These are phyloP conservation scores for Solanum hybrid DNA, from an alignment of 305 asterid genomes.

Conservation along the genomic window DNA sequence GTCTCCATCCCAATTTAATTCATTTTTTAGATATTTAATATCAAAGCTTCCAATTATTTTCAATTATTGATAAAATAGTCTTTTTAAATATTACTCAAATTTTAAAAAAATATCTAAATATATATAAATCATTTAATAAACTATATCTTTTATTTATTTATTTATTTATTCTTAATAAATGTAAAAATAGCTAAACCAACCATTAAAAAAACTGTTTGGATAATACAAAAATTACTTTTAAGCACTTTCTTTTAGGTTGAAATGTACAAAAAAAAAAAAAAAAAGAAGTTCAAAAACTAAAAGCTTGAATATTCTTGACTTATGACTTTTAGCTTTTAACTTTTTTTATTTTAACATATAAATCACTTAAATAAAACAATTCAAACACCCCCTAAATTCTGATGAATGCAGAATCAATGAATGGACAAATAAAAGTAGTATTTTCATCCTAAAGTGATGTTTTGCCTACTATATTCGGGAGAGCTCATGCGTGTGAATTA, in stretches of 20 bases:
- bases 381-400: background rate
- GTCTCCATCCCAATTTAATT: background rate
- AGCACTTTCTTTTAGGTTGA: background rate
- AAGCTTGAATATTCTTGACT: background rate
- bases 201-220: background rate
- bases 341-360: background rate
- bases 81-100: background rate
- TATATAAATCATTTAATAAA: background rate
- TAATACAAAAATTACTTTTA: background rate
- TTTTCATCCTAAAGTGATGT: background rate
- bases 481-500: background rate
- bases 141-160: background rate
- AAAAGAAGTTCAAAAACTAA: background rate
- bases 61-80: background rate
- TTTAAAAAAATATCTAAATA: background rate
- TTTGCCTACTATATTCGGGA: background rate
- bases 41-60: background rate
- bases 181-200: background rate
- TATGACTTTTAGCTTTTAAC: background rate
- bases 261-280: no score
- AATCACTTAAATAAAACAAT: background rate
- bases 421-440: background rate
- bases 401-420: background rate
- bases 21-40: background rate
- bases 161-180: background rate